These are phyloP conservation scores for Globisporangium polare DNA, from an alignment of 352 stramenopile species.

Conservation along the genomic window DNA sequence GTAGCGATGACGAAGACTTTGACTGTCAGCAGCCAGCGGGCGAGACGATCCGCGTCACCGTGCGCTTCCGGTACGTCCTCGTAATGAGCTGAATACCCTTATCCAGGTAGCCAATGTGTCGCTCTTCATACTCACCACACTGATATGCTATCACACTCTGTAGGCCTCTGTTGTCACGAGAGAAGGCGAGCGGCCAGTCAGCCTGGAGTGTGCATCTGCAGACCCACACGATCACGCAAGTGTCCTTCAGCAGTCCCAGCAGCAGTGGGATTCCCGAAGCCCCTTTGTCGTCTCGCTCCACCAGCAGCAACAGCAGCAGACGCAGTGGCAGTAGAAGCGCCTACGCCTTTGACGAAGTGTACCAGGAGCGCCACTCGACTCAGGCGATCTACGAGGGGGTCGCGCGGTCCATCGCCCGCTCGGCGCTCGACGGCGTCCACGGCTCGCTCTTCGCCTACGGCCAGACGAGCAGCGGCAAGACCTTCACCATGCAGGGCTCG, in stretches of 20 bases:
- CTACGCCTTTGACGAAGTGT: conserved; percentile 58
- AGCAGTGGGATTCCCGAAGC: neutral
- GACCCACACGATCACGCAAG: conserved; percentile 5
- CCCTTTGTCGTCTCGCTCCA: neutral
- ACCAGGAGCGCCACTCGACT: conserved; percentile 39
- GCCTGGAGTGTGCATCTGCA: conserved; percentile 2
- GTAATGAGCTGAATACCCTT: too few species aligned
- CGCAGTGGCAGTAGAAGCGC: neutral
- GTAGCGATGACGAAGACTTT: conserved; percentile 8
- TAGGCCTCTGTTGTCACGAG: neutral
- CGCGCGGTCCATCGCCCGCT: conserved; percentile 6
- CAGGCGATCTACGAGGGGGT: conserved; percentile 14
- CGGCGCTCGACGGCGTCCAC: conserved; percentile 18
- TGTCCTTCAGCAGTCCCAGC: neutral
- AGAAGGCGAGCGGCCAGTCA: neutral
- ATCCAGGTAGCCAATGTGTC: too few species aligned
- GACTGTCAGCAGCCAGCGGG: neutral
- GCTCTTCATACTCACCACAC: too few species aligned
- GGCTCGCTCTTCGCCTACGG: conserved; percentile 44
- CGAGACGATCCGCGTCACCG: conserved; percentile 7
- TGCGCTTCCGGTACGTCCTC: neutral
- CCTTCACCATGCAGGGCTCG: conserved; percentile 44
- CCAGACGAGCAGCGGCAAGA: conserved; percentile 42
- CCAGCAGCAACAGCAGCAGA: neutral
- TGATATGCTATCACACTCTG: too few species aligned